phyloP scores from a whole-genome alignment of 768 basidiomycete genomes.

The Neoboletus magnificus region DNA sequence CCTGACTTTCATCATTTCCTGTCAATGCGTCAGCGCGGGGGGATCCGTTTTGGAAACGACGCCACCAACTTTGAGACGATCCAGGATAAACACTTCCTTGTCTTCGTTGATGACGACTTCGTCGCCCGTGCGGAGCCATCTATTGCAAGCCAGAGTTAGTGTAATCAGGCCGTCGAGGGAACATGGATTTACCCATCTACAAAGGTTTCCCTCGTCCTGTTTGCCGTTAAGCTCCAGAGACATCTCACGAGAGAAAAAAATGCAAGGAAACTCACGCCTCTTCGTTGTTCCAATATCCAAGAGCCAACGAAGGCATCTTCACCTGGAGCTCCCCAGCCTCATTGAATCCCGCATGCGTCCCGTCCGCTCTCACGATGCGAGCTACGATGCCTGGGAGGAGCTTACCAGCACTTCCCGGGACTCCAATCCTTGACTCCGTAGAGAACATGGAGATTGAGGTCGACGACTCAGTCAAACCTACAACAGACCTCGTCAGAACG shows the following conservation, averaged over 20 bases:
- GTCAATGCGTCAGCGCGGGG: slow-evolving; percentile 4
- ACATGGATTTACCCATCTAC: slow-evolving; percentile 49
- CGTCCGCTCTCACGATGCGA: slow-evolving; percentile 56
- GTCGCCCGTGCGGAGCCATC: slow-evolving; percentile 71
- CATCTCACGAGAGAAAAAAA: not conserved
- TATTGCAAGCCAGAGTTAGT: slow-evolving; percentile 19
- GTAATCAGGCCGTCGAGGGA: not conserved
- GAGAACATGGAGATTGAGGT: slow-evolving; percentile 52
- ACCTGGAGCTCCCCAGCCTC: slow-evolving; percentile 62
- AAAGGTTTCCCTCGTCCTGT: slow-evolving; percentile 67
- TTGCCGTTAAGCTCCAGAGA: not conserved
- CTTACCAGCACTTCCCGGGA: slow-evolving; percentile 49
- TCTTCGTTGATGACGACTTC: slow-evolving; percentile 54
- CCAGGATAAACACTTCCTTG: slow-evolving; percentile 57
- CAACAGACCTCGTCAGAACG: not conserved
- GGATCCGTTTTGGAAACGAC: not conserved
- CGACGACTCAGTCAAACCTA: slow-evolving; percentile 67
- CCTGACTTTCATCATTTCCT: slow-evolving; percentile 68
- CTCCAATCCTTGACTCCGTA: slow-evolving; percentile 44
- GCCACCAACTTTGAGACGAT: slow-evolving; percentile 54
- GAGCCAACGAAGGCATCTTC: slow-evolving; percentile 38
- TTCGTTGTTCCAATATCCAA: slow-evolving; percentile 51
- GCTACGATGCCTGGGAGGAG: slow-evolving; percentile 53
- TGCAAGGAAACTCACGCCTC: slow-evolving; percentile 49
- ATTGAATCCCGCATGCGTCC: slow-evolving; percentile 48